Conservation (phyloP, 495 filamentous ascomycete species). For the Penicillium coffeae region DNA sequence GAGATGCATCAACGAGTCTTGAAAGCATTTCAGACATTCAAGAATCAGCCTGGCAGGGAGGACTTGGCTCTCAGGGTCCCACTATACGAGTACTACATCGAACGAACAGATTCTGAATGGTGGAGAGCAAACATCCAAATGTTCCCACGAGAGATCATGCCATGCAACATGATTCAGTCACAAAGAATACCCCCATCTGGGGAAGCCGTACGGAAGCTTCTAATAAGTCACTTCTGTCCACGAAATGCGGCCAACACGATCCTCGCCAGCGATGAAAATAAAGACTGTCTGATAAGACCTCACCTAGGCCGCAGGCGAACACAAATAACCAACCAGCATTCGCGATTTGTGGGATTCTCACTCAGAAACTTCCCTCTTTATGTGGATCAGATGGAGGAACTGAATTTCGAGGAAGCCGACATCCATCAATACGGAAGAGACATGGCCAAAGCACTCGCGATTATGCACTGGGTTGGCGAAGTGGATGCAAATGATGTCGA, state of each 20-base stretch:
- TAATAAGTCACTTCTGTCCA: constrained; percentile 34
- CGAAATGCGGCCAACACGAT: constrained; percentile 3
- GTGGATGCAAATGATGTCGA: constrained; percentile 44
- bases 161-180: constrained; percentile 29
- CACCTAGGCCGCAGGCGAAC: constrained; percentile 38
- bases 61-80: too few species aligned
- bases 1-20: constrained; percentile 26
- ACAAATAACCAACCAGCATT: not conserved
- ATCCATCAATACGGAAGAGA: constrained; percentile 22
- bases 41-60: constrained; percentile 17
- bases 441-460: constrained; percentile 38
- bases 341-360: constrained; percentile 4
- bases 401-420: constrained; percentile 19
- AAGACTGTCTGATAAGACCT: constrained; percentile 33
- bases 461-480: constrained; percentile 34
- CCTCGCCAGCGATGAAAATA: constrained; percentile 14
- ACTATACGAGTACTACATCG: too few species aligned
- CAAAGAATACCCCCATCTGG: constrained; percentile 37
- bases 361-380: constrained; percentile 43
- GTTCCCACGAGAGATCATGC: constrained; percentile 26
- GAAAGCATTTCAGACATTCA: constrained; percentile 12
- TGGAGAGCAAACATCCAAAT: constrained; percentile 23
- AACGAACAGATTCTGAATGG: constrained; percentile 22
- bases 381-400: constrained; percentile 38
- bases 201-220: constrained; percentile 12